Conservation (phyloP, 2,329 filamentous ascomycete species). For the Penicillium sp. region DNA sequence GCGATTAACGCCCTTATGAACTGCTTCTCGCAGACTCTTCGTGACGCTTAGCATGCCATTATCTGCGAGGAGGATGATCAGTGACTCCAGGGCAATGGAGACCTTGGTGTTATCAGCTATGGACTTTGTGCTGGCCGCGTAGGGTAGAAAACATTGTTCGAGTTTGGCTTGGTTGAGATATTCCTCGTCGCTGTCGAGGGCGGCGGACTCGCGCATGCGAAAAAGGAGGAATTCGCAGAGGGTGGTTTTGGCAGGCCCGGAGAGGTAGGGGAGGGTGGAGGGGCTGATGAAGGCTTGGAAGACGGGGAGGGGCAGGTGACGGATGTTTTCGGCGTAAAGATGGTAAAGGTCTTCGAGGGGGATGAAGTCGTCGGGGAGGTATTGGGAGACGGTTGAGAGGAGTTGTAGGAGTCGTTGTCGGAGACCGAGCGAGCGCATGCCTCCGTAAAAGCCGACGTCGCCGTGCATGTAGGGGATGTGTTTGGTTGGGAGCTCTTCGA, state of each 20-base stretch:
- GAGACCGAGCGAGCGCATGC: too few relatives aligned
- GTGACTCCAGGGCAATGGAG: constrained; percentile 57
- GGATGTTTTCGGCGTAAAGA: constrained; percentile 41
- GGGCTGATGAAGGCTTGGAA: constrained; percentile 41
- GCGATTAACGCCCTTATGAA: constrained; percentile 25
- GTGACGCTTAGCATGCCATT: too few relatives aligned
- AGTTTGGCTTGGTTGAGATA: constrained; percentile 44
- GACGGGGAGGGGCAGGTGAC: constrained; percentile 36
- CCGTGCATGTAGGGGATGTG: too few relatives aligned
- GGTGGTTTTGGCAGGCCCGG: constrained; percentile 32
- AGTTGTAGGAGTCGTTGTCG: constrained; percentile 40
- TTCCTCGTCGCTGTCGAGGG: constrained; percentile 32
- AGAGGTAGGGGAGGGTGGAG: constrained; percentile 38
- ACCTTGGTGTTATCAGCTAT: constrained; percentile 67
- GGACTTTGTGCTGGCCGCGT: too few relatives aligned
- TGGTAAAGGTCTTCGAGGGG: constrained; percentile 35
- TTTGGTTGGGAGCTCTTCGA: constrained; percentile 18
- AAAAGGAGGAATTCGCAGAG: constrained; percentile 48
- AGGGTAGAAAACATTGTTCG: constrained; percentile 56
- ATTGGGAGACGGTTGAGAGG: constrained; percentile 32
- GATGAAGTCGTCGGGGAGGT: constrained; percentile 31
- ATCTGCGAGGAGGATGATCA: constrained; percentile 53
- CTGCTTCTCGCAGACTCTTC: too few relatives aligned
- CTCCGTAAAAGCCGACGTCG: too few relatives aligned
- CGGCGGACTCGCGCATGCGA: constrained; percentile 40